Evolutionary conservation across 345 rosid genomes (phyloP), one percentile per base, ranked within the genome.

Genomic region (Linum trigynum): DNA sequence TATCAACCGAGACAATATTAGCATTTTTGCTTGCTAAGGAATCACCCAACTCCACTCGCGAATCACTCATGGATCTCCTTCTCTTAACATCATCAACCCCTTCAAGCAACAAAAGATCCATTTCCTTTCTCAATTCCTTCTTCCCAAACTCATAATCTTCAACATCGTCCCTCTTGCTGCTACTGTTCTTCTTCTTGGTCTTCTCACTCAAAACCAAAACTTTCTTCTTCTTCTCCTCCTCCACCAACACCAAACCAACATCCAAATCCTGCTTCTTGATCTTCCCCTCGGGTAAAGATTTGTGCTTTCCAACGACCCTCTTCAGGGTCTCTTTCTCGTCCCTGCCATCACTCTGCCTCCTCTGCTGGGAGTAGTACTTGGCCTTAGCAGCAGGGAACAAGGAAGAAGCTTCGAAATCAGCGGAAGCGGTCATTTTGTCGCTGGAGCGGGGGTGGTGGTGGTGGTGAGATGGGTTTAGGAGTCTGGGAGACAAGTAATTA

Each of bases 1-100:
- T 86, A 75, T 86, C 92, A 36, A 84, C 89, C 9, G 92, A 80
- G 17, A 86, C 87, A 17, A 84, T 62, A 73, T 79, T 83, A 65
- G 80, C 92, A 5, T 89, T 89, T 15, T 77, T 82, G 69, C 67
- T 77, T 14, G 92, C 89, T 61, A 86, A 77, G 59, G 78, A 74
- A 69, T 81, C 85, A 12, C 61, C 73, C 71, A 86, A 65, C 70
- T 86, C 86, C 5, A 78, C 83, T 63, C 78, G 79, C 37, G 75
- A 67, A 2, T 85, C 86, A 65, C 80, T 50, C 16, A 78, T 72
- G 51, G 92, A 83, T 70, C 85, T 75, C 68, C 89, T 79, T 69
- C 83, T 76, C 55, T 80, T 72, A 37, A 72, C 80, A 32, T 65
- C 70, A 61, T 74, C 74, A 59, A 51, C 38, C 36, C 69, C 58